Conservation (phyloP, 2,329 filamentous ascomycete species). For the Ophiocordyceps camponoti-floridani region DNA sequence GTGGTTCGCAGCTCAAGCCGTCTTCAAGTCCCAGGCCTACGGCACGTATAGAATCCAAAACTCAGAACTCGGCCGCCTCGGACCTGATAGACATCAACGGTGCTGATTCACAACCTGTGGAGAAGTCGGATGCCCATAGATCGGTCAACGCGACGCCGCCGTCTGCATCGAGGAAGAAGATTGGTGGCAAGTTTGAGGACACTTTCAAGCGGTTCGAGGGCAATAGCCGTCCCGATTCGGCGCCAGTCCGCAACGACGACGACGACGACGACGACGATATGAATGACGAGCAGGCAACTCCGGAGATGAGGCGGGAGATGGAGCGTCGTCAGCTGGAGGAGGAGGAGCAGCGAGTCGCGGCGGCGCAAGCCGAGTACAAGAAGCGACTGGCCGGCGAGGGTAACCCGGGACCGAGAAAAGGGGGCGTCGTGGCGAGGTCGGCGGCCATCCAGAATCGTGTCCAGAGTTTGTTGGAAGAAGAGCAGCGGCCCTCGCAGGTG, state of each 20-base stretch:
- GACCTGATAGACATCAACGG: slow-evolving; percentile 66
- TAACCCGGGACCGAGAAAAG: slow-evolving; percentile 29
- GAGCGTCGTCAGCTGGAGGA: slow-evolving; percentile 67
- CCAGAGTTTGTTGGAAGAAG: slow-evolving; percentile 68
- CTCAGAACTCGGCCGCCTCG: slow-evolving; percentile 45
- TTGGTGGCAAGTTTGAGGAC: slow-evolving; percentile 82
- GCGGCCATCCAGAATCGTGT: slow-evolving; percentile 86
- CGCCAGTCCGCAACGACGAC: slow-evolving; percentile 47
- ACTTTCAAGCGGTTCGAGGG: slow-evolving; percentile 84
- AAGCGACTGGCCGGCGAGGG: slow-evolving; percentile 44
- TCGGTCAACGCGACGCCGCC: slow-evolving; percentile 55
- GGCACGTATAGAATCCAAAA: slow-evolving; percentile 10
- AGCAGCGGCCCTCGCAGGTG: slow-evolving; percentile 37
- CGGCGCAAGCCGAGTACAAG: slow-evolving; percentile 76
- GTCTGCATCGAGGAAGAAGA: slow-evolving; percentile 59
- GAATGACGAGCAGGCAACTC: slow-evolving; percentile 54
- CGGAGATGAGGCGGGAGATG: slow-evolving; percentile 78
- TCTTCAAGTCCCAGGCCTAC: slow-evolving; percentile 20
- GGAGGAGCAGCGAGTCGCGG: slow-evolving; percentile 79
- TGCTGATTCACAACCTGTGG: slow-evolving; percentile 30
- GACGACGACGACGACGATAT: slow-evolving; percentile 46
- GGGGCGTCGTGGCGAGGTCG: slow-evolving; percentile 45
- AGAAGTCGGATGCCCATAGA: slow-evolving; percentile 39
- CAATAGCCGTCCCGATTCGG: slow-evolving; percentile 32
- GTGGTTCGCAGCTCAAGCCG: slow-evolving; percentile 10